Base-by-base conservation (phyloP, 257 asterid genomes). In the Nicotiana attenuata region DNA sequence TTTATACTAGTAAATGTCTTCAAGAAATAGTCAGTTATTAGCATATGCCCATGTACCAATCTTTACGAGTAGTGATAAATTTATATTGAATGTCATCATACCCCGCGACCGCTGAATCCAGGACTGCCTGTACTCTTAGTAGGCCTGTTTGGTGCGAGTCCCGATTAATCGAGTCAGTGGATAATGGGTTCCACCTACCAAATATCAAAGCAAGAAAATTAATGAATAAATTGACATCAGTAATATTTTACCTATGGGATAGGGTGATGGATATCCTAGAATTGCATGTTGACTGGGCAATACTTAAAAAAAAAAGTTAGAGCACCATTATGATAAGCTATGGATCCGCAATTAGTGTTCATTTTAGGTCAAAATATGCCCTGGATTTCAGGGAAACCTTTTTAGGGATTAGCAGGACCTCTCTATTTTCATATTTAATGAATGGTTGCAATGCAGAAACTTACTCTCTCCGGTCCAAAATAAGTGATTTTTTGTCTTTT, bases 321-420 rank as follows among this genome's bases (percentile, higher is more conserved):
- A 57, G 20, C 45, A 14, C 15, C 20, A 6, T 19, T 64, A 24
- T 82, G 81, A 76, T 19, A 69, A 69, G 45, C 35, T 61, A 17
- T n/a, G 26, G 76, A 68, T 78, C 79, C 65, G 38, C 76, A 78
- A 82, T 69, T 52, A 7, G 29, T 64, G 83, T 52, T 69, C 50
- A 22, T 73, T 47, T 38, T 17, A 82, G 81, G 86, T 82, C 82
- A 85, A 85, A 50, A 38, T 53, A 52, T 64, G 64, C 85, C 88
- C 82, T 82, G 76, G 53, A 38, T 53, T 79, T 63, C 80, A 79
- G 86, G 85, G 76, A 0, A 65, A 81, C 73, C 67, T 80, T 20
- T n/a, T 1, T 60, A 45, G 35, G 78, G 22, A 29, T 55, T 82
- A 52, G 50, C 33, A 50, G 67, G 75, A 10, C 56, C 77, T 68